Evolutionary conservation across 2,329 filamentous ascomycete species (phyloP), one percentile per base, ranked within the genome.

Genomic region (Pseudocercospora cruenta): DNA sequence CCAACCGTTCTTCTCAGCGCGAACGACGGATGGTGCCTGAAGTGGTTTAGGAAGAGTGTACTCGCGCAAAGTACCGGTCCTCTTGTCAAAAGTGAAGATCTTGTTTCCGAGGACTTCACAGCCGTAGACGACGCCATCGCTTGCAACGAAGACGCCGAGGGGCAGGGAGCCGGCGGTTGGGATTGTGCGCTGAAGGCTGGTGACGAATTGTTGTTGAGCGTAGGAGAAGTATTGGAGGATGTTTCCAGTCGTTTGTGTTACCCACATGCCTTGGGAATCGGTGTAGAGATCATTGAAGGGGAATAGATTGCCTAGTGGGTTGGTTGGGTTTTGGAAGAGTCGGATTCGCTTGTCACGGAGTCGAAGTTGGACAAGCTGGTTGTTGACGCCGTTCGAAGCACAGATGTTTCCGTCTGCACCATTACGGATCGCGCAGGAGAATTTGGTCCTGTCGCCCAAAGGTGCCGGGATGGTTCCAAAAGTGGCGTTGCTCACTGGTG

Each of bases 401-500:
- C 65, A 73, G 31, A 73, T 64, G 22, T 71, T 71, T 9, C 70
- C 70, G 58, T 73, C 71, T 10, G 54, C 66, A 45, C 67, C 67
- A 9, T 49, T 31, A 12, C 67, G 67, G 36, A 69, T 67, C 6
- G 67, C 65, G 53, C 67, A 67, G 6, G 67, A 69, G 5, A 69
- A 59, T 2, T 61, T 65, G 16, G 54, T 53, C 12, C 64, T 60
- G 39, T 69, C 64, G 49, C 47, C 57, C 0, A 68, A 26, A 10
- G 59, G 45, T 8, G 57, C 49, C 4, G 63, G 59, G 45, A 68
- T 26, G 0, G 47, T 55, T 2, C 43, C n/a, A 10, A 66, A 21
- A 8, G 64, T 57, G 21, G 54, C 43, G 36, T 66, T 64, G n/a
- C 43, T 51, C 10, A 51, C 45, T 5, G 49, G 47, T 6, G 67